phyloP scores from a whole-genome alignment of 352 stramenopile genomes.

The Pythium dissimile region DNA sequence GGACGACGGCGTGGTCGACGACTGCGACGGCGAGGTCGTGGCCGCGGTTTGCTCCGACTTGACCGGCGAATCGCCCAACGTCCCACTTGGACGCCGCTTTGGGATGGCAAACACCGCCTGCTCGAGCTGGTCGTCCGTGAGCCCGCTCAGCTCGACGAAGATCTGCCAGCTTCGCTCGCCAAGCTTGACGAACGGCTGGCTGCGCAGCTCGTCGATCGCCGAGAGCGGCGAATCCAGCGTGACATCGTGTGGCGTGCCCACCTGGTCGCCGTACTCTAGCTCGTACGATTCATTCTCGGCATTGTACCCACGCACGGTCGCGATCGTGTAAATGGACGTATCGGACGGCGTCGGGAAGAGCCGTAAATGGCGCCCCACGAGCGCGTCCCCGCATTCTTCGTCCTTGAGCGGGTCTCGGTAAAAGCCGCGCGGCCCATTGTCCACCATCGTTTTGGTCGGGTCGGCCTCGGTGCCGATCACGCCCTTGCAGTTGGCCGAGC shows the following conservation, averaged over 20 bases:
- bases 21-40: slow-evolving; percentile 13
- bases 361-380: slow-evolving; percentile 60
- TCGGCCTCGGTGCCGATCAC: slow-evolving; percentile 59
- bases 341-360: slow-evolving; percentile 60
- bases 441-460: slow-evolving; percentile 25
- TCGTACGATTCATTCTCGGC: slow-evolving; percentile 45
- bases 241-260: slow-evolving; percentile 18
- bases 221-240: slow-evolving; percentile 21
- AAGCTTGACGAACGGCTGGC: slow-evolving; percentile 24
- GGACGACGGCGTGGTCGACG: slow-evolving; percentile 10
- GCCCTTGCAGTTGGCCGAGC: slow-evolving; percentile 62
- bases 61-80: slow-evolving; percentile 4
- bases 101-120: slow-evolving; percentile 79
- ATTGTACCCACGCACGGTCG: slow-evolving; percentile 24
- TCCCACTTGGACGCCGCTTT: slow-evolving; percentile 42
- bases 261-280: slow-evolving; percentile 46
- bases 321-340: slow-evolving; percentile 45
- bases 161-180: slow-evolving; percentile 61
- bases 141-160: slow-evolving; percentile 47
- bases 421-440: slow-evolving; percentile 43
- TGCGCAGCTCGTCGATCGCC: slow-evolving; percentile 9
- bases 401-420: slow-evolving; percentile 63
- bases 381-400: slow-evolving; percentile 45
- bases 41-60: background rate
- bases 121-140: slow-evolving; percentile 52